A percentile compares a stretch with the other conserved stretches of the same genome.
Conservation (phyloP, 495 filamentous ascomycete species). For the Neurospora intermedia region DNA sequence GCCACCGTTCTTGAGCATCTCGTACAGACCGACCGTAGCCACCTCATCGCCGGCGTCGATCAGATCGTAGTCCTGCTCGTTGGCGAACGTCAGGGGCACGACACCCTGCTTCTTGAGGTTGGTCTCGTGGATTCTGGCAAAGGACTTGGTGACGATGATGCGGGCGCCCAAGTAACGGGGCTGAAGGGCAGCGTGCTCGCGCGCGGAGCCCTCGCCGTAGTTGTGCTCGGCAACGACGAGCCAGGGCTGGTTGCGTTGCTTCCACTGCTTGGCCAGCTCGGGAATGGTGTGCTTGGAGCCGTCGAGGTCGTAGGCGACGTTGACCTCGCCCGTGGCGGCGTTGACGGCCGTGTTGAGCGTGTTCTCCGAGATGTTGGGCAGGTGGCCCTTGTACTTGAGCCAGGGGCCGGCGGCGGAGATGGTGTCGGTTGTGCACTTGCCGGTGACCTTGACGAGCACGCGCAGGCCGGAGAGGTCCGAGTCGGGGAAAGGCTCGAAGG, state of each 20-base stretch:
- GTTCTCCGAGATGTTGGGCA: slow-evolving; percentile 94
- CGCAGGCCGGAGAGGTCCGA: slow-evolving; percentile 60
- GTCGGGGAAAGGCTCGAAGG: slow-evolving; percentile 75
- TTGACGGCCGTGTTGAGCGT: slow-evolving; percentile 92
- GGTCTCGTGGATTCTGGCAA: slow-evolving; percentile 96
- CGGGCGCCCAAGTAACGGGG: slow-evolving; percentile 85
- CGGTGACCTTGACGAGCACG: slow-evolving; percentile 89
- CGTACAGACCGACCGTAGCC: slow-evolving; percentile 67
- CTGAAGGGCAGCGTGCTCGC: slow-evolving; percentile 95
- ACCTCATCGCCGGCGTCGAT: slow-evolving; percentile 76
- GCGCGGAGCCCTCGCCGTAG: slow-evolving; percentile 92
- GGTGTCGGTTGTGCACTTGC: slow-evolving; percentile 97
- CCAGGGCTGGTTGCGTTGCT: slow-evolving; percentile 59
- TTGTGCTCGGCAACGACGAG: slow-evolving; percentile 94
- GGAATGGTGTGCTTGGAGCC: slow-evolving; percentile 61
- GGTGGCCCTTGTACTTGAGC: slow-evolving; percentile 98
- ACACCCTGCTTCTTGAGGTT: slow-evolving; percentile 99
- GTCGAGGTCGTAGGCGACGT: slow-evolving; percentile 76
- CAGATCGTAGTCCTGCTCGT: slow-evolving; percentile 77
- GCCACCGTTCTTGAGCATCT: slow-evolving; percentile 68
- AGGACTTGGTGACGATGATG: slow-evolving; percentile 80
- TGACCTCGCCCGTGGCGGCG: slow-evolving; percentile 83
- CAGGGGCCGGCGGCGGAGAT: slow-evolving; percentile 96
- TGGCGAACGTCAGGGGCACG: slow-evolving; percentile 78
- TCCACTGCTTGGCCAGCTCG: slow-evolving; percentile 76